Evolutionary conservation across 2,329 filamentous ascomycete species (phyloP).

Genomic region (Dothideomycetes sp.): DNA sequence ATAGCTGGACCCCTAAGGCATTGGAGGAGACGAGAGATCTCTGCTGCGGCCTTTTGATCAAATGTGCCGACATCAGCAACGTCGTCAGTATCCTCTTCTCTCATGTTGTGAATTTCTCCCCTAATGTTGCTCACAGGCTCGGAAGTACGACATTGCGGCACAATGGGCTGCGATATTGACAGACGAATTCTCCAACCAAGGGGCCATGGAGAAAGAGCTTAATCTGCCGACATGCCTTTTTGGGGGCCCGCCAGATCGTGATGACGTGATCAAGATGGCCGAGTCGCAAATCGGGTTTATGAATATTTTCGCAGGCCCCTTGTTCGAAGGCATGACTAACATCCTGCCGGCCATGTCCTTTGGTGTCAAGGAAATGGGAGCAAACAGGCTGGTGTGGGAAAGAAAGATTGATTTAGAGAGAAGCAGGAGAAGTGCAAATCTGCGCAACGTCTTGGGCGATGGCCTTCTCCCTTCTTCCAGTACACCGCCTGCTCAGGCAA

Average conservation of each 20-base stretch:
- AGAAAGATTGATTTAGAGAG: conserved; percentile 54
- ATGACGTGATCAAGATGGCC: conserved; percentile 70
- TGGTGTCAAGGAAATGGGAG: conserved; percentile 68
- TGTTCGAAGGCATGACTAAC: conserved; percentile 81
- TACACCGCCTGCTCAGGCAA: too few relatives aligned
- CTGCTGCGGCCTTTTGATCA: conserved; percentile 85
- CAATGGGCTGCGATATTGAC: conserved; percentile 92
- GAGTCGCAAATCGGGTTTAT: conserved; percentile 92
- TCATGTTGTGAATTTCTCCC: background rate
- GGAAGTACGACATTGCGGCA: conserved; percentile 69
- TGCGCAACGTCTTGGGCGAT: conserved; percentile 12
- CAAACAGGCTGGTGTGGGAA: conserved; percentile 67
- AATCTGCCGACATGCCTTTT: conserved; percentile 82
- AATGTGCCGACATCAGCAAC: conserved; percentile 97
- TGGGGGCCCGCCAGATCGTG: conserved; percentile 64
- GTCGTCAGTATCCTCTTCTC: conserved; percentile 55
- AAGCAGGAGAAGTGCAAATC: conserved; percentile 27
- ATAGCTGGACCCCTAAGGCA: conserved; percentile 67
- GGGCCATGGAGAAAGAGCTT: conserved; percentile 79
- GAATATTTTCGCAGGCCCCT: conserved; percentile 84
- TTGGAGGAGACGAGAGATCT: conserved; percentile 67
- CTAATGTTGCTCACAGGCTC: conserved; percentile 45
- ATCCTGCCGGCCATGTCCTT: conserved; percentile 78
- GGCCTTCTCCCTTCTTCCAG: conserved; percentile 14
- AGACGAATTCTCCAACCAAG: conserved; percentile 88